phyloP scores from a whole-genome alignment of 1,139 yeast genomes.

The Lodderomyces orthopsilosis region DNA sequence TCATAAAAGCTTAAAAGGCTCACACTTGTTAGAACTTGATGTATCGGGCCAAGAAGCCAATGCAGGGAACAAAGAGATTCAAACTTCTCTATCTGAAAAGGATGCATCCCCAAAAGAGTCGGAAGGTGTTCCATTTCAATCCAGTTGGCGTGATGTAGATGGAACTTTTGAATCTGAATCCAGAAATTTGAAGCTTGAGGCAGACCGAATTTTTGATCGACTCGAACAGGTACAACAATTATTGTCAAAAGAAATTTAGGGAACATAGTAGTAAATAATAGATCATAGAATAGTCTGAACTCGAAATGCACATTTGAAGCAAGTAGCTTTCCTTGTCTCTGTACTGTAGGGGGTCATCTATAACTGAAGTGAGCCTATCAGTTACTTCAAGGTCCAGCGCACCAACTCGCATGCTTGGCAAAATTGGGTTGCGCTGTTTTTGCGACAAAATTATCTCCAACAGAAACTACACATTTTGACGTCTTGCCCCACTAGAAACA shows the following conservation, averaged over 20 bases:
- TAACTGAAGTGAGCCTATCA: too few species aligned
- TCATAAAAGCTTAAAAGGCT: too few species aligned
- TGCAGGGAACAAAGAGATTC: too few species aligned
- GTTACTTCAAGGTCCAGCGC: too few species aligned
- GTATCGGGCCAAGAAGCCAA: too few species aligned
- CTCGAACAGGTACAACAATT: background rate
- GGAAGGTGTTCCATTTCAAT: slow-evolving; percentile 4
- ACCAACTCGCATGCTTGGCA: background rate
- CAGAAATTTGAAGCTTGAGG: slow-evolving; percentile 3
- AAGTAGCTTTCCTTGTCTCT: too few species aligned
- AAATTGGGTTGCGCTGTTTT: background rate
- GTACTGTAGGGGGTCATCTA: too few species aligned
- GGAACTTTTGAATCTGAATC: slow-evolving; percentile 3
- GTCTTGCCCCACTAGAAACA: background rate
- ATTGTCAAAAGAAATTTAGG: background rate
- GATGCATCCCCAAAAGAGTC: too few species aligned
- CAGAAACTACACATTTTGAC: background rate
- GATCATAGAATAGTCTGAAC: background rate
- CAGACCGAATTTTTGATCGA: slow-evolving; percentile 2
- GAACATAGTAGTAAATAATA: background rate
- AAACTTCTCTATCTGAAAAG: too few species aligned
- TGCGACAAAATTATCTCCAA: background rate
- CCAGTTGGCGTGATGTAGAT: slow-evolving; percentile 5
- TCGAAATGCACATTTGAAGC: too few species aligned
- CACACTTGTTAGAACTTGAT: too few species aligned